Evolutionary conservation across 2,329 filamentous ascomycete genomes (phyloP).

Genomic region (Aureobasidium sp.): DNA sequence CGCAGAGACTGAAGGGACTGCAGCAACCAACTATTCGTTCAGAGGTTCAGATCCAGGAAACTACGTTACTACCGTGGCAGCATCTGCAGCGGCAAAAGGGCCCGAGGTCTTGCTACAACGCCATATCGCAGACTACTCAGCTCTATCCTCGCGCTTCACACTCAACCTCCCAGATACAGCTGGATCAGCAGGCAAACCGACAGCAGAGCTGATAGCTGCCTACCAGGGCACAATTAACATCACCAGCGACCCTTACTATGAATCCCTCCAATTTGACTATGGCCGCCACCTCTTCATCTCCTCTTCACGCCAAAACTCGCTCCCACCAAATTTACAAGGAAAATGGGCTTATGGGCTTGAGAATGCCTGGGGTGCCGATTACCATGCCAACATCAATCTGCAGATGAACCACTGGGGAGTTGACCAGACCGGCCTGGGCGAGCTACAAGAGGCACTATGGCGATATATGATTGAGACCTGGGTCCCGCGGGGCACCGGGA

Average conservation of each 20-base stretch:
- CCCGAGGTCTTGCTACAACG: constrained; percentile 26
- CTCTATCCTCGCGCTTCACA: constrained; percentile 34
- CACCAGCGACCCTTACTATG: constrained; percentile 46
- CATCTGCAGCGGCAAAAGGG: constrained; percentile 30
- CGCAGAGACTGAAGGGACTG: constrained; percentile 43
- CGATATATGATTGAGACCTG: constrained; percentile 48
- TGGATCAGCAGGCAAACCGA: constrained; percentile 35
- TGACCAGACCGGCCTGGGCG: constrained; percentile 46
- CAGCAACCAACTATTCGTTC: constrained; percentile 40
- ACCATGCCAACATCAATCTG: constrained; percentile 53
- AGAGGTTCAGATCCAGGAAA: constrained; percentile 40
- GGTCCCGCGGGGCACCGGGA: constrained; percentile 47
- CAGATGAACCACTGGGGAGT: constrained; percentile 57
- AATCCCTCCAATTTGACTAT: constrained; percentile 48
- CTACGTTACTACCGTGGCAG: constrained; percentile 31
- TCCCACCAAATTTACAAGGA: constrained; percentile 53
- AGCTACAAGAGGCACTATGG: constrained; percentile 43
- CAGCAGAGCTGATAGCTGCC: constrained; percentile 26
- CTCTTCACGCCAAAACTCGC: constrained; percentile 43
- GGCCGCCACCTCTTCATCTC: constrained; percentile 49
- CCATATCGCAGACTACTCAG: constrained; percentile 38
- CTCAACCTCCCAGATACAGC: constrained; percentile 41
- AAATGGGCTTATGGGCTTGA: constrained; percentile 44
- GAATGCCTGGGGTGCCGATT: constrained; percentile 48
- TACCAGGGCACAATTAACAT: constrained; percentile 29